phyloP scores from a whole-genome alignment of 768 basidiomycete species.

The Hericium rajendrae region DNA sequence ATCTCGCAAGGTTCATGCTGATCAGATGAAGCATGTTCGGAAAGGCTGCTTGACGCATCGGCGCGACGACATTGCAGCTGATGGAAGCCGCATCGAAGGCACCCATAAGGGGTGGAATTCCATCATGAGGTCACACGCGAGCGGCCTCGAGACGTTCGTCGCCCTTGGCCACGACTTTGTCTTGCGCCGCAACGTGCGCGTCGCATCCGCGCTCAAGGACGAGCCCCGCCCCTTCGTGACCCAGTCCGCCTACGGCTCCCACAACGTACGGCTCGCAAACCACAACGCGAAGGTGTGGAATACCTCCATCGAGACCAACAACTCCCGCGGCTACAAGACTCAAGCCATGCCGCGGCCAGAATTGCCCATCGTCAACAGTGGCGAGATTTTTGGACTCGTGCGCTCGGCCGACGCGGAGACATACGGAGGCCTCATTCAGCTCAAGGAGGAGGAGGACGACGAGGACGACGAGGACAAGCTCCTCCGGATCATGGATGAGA shows the following conservation, averaged over 20 bases:
- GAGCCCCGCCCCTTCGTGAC: slow-evolving; percentile 3
- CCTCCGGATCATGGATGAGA: too few species aligned
- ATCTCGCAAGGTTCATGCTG: too few species aligned
- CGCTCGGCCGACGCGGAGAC: neutral
- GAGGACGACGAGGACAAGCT: neutral
- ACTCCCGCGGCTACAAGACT: neutral
- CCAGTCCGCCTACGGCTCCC: slow-evolving; percentile 14
- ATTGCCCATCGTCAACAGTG: slow-evolving; percentile 1
- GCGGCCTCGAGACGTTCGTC: slow-evolving; percentile 16
- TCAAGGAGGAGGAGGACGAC: neutral
- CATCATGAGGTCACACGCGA: slow-evolving; percentile 15
- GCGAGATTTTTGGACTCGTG: slow-evolving; percentile 10
- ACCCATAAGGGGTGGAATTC: slow-evolving; percentile 22
- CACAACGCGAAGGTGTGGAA: slow-evolving; percentile 14
- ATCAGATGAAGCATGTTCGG: slow-evolving; percentile 19
- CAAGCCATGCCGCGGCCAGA: neutral
- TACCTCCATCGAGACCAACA: neutral
- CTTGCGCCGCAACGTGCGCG: slow-evolving; percentile 14
- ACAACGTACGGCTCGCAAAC: slow-evolving; percentile 18
- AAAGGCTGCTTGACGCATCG: slow-evolving; percentile 20
- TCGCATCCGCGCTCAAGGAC: slow-evolving; percentile 1
- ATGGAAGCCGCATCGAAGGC: slow-evolving; percentile 22
- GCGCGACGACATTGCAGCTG: slow-evolving; percentile 14
- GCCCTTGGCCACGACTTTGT: slow-evolving; percentile 17
- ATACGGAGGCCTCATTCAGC: neutral